A percentile compares a stretch with the other conserved stretches of the same genome.
Conservation (phyloP, 2,329 filamentous ascomycete species). For the Fusarium duplospermum region DNA sequence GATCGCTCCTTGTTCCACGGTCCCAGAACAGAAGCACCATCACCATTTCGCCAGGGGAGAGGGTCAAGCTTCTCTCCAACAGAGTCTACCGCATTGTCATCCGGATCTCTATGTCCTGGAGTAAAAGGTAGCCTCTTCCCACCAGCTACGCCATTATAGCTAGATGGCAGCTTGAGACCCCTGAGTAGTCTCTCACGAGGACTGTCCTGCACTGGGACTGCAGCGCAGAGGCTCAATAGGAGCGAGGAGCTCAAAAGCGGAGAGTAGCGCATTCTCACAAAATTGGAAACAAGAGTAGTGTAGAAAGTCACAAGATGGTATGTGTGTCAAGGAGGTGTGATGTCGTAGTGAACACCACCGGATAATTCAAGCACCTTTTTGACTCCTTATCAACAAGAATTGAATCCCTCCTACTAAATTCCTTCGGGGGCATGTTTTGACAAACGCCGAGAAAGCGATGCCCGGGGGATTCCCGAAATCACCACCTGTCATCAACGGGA, state of each 20-base stretch:
- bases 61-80: conserved; percentile 71
- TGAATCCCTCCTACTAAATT: background rate
- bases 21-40: conserved; percentile 74
- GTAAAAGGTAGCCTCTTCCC: conserved; percentile 64
- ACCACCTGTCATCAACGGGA: conserved; percentile 5
- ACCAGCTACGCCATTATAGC: conserved; percentile 51
- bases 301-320: background rate
- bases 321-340: background rate
- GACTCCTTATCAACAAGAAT: background rate
- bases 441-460: conserved; percentile 33
- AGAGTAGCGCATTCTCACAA: conserved; percentile 29
- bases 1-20: conserved; percentile 77
- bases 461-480: conserved; percentile 31
- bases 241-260: conserved; percentile 25
- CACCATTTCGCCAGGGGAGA: conserved; percentile 71
- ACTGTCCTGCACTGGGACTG: conserved; percentile 56
- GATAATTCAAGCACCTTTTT: background rate
- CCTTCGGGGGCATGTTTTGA: background rate
- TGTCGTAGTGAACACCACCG: background rate
- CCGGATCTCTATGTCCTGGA: conserved; percentile 69
- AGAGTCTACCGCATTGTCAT: conserved; percentile 72
- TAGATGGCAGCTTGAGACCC: conserved; percentile 59
- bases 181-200: conserved; percentile 66
- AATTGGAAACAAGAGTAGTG: background rate
- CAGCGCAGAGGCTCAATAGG: conserved; percentile 29